Base-by-base conservation (phyloP, 768 basidiomycete genomes). In the Boletus tylopilopsis region DNA sequence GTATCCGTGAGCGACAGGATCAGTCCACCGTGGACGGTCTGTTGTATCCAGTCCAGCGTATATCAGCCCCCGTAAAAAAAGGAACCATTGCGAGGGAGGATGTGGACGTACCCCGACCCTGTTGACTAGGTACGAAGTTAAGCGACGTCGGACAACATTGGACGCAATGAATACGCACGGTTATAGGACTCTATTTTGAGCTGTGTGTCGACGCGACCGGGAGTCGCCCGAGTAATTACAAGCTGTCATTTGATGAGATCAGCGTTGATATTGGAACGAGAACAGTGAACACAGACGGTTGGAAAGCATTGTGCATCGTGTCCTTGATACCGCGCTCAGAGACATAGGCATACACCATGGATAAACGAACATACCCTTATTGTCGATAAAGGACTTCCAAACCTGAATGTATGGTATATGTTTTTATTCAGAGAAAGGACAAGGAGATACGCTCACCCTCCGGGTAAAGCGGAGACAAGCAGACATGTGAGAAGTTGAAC, bases 1-100 rank as follows among this genome's bases (percentile, higher is more conserved):
- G 89, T 90, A 65, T 92, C 90, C 5, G 90, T 91, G 25, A 93
- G 70, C 9, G 90, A 89, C 61, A 88, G 65, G 55, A 92, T 79
- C 32, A 93, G 76, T 19, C 90, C 90, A 16, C 90, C 90, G 57
- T 93, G 90, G 21, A 85, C 85, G 66, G 74, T 76, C 74, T 77
- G 29, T 7, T 7, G 18, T n/a, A n/a, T n/a, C n/a, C n/a, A n/a
- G 16, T 32, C 21, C 29, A 18, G 2, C 16, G 30, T 22, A 32
- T 10, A 24, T 56, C 32, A 62, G 48, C 11, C n/a, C n/a, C n/a
- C n/a, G 3, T 8, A 5, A 6, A 39, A 6, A 42, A 21, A n/a
- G 13, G 4, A 10, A 13, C n/a, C 22, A 25, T 46, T 23, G 22
- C 45, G 50, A 49, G 19, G 35, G 8, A 11, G 40, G n/a, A n/a